Conservation (phyloP, 768 basidiomycete species). For the Mycena rosella region DNA sequence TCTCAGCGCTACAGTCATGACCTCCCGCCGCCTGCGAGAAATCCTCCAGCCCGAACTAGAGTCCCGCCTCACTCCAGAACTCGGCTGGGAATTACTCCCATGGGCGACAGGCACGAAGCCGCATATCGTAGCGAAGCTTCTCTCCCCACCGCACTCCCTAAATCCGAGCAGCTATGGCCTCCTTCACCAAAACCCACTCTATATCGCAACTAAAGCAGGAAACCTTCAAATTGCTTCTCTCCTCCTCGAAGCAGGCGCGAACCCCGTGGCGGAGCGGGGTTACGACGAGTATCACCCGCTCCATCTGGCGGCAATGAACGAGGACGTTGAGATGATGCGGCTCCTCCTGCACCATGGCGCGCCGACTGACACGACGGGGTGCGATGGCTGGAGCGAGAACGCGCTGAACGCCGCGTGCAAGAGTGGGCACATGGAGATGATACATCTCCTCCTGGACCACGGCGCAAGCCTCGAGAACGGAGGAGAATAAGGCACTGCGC, state of each 20-base stretch:
- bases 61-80: constrained; percentile 5
- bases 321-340: constrained; percentile 11
- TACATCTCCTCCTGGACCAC: constrained; percentile 12
- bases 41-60: constrained; percentile 25
- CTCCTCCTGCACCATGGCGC: too few species aligned
- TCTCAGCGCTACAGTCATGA: neutral
- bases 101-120: constrained; percentile 4
- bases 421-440: constrained; percentile 8
- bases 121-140: constrained; percentile 11
- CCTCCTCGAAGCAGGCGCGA: constrained; percentile 13
- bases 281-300: constrained; percentile 1
- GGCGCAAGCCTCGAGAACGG: neutral
- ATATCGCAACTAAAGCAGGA: neutral
- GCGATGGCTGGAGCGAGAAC: neutral
- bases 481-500: neutral
- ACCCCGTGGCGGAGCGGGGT: neutral
- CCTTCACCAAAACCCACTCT: neutral
- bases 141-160: constrained; percentile 13
- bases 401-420: constrained; percentile 16
- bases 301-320: neutral
- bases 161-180: neutral
- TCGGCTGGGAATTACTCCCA: neutral
- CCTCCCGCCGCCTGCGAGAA: constrained; percentile 1
- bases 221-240: neutral
- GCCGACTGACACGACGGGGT: neutral